Percentiles rank a stretch among this genome's conserved stretches.
Conservation (phyloP, 2,329 filamentous ascomycete species). For the Cadophora luteo-olivacea region DNA sequence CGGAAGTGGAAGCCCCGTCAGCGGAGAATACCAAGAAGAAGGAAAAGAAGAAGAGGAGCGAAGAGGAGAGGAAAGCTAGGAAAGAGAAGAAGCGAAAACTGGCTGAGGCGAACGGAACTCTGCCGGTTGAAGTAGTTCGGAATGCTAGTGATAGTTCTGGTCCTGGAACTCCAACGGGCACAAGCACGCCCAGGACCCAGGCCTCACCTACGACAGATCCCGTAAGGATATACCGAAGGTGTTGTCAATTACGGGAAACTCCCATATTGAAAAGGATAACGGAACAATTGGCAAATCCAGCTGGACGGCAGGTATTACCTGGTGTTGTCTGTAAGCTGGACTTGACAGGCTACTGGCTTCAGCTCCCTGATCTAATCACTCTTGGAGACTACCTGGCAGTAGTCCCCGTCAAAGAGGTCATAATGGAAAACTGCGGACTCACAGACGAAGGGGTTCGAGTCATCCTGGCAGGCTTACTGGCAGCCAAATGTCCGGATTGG, state of each 20-base stretch:
- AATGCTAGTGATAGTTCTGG: conserved; percentile 66
- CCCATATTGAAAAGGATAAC: conserved; percentile 91
- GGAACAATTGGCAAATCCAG: conserved; percentile 78
- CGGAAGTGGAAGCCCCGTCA: conserved; percentile 35
- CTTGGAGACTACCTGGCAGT: conserved; percentile 93
- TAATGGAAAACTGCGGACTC: conserved; percentile 86
- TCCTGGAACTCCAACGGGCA: conserved; percentile 40
- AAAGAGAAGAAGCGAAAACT: conserved; percentile 87
- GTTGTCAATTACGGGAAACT: conserved; percentile 92
- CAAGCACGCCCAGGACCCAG: conserved; percentile 57
- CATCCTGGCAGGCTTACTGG: conserved; percentile 83
- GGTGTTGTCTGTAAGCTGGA: conserved; percentile 86
- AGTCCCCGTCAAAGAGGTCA: conserved; percentile 85
- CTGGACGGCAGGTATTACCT: conserved; percentile 64
- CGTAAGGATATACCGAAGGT: conserved; percentile 89
- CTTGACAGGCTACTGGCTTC: conserved; percentile 83
- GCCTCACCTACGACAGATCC: conserved; percentile 86
- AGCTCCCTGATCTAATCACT: conserved; percentile 82
- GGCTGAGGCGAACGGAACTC: conserved; percentile 85
- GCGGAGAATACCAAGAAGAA: conserved; percentile 71
- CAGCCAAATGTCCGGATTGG: conserved; percentile 72
- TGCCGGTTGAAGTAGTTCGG: conserved; percentile 82
- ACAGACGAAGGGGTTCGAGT: conserved; percentile 87
- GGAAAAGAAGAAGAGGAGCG: conserved; percentile 95
- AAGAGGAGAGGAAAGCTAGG: conserved; percentile 89